These are phyloP conservation scores for Ephemerocybe angulata DNA, from an alignment of 768 basidiomycete species.

Conservation along the genomic window DNA sequence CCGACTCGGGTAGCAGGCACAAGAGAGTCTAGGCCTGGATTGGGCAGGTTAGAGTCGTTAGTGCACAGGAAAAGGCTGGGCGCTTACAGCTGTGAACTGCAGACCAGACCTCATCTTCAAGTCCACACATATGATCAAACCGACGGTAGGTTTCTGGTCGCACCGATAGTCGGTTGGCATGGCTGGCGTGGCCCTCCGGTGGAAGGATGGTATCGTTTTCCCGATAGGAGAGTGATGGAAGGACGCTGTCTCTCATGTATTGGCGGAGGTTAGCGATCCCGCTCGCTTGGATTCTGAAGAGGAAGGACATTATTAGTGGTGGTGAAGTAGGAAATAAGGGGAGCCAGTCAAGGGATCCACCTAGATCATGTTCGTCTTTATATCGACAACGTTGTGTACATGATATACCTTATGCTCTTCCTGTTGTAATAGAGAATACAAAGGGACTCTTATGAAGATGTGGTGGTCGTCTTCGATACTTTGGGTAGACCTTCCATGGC, in stretches of 20 bases:
- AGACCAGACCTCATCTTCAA: constrained; percentile 21
- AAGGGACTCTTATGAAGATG: too few species aligned
- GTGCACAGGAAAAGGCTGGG: background rate
- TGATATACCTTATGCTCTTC: too few species aligned
- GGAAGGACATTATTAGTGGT: constrained; percentile 9
- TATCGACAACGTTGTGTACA: too few species aligned
- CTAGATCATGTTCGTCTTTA: too few species aligned
- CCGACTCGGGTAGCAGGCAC: constrained; percentile 1
- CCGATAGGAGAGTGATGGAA: constrained; percentile 39
- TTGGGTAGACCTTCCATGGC: too few species aligned
- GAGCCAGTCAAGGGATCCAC: background rate
- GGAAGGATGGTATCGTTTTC: constrained; percentile 30
- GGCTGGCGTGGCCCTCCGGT: constrained; percentile 42
- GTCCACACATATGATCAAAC: constrained; percentile 45
- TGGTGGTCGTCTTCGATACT: too few species aligned
- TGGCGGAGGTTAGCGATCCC: constrained; percentile 41
- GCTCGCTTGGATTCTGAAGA: constrained; percentile 22
- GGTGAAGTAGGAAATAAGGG: background rate
- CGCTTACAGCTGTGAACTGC: constrained; percentile 1
- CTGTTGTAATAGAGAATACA: too few species aligned
- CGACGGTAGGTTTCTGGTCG: constrained; percentile 47
- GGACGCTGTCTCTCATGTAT: constrained; percentile 44
- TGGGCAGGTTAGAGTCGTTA: background rate
- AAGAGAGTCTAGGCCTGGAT: background rate
- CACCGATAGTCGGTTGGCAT: constrained; percentile 39